Conservation (phyloP, 441 rosid species). For the Brassica hybrid region DNA sequence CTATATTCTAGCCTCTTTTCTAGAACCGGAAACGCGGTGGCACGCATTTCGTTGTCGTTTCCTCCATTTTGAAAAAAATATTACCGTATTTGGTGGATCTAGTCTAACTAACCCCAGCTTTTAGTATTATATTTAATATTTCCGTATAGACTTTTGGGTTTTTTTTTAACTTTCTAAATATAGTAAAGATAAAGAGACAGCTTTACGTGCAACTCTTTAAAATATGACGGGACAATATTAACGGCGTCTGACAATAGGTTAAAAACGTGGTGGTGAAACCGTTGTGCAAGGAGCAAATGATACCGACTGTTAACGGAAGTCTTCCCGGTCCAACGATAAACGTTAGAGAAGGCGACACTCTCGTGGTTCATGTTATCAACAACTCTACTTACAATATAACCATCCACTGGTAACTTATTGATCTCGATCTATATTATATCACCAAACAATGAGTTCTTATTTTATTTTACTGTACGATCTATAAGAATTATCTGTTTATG, state of each 20-base stretch:
- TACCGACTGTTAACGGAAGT: constrained; percentile 60
- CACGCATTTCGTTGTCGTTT: not conserved
- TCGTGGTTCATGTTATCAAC: constrained; percentile 66
- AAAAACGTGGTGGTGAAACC: constrained; percentile 20
- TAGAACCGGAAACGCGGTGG: not conserved
- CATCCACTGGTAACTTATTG: constrained; percentile 59
- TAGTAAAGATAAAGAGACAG: too few species aligned
- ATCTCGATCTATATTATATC: not conserved
- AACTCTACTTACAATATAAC: constrained; percentile 68
- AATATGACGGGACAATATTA: not conserved
- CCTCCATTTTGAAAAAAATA: not conserved
- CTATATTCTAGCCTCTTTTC: not conserved
- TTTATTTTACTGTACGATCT: not conserved
- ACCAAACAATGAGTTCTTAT: not conserved
- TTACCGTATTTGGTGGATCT: not conserved
- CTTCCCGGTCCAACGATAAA: constrained; percentile 71
- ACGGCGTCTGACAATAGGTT: constrained; percentile 14
- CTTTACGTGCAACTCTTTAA: not conserved
- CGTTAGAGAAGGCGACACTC: constrained; percentile 66
- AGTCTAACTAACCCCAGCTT: not conserved
- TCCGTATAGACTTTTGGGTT: not conserved
- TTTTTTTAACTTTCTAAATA: too few species aligned
- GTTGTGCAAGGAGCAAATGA: constrained; percentile 39
- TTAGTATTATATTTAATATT: not conserved
- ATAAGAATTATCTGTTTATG: not conserved